Conservation (phyloP, 1,284 basidiomycete genomes). For the Ceratobasidium sp. region DNA sequence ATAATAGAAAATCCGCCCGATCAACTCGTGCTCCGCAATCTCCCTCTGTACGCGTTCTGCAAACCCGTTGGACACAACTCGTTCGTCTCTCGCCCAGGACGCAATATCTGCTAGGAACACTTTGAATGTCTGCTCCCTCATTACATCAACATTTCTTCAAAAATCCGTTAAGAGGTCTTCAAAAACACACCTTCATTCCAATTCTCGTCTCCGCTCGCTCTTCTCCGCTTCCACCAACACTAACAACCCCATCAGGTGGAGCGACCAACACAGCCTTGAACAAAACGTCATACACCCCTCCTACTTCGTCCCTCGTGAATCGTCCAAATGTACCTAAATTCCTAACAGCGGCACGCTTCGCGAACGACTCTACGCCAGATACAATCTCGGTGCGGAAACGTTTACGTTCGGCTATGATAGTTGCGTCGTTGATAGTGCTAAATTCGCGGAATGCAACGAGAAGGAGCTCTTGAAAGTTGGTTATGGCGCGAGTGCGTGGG, state of each 20-base stretch:
- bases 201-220: slow-evolving; percentile 93
- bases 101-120: slow-evolving; percentile 93
- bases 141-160: not conserved
- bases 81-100: slow-evolving; percentile 97
- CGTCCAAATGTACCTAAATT: slow-evolving; percentile 87
- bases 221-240: slow-evolving; percentile 53
- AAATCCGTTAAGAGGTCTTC: not conserved
- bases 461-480: slow-evolving; percentile 97
- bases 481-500: slow-evolving; percentile 93
- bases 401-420: slow-evolving; percentile 89
- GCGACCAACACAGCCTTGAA: slow-evolving; percentile 89
- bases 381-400: slow-evolving; percentile 93
- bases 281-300: slow-evolving; percentile 90
- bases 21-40: slow-evolving; percentile 86
- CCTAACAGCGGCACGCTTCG: slow-evolving; percentile 93
- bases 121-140: slow-evolving; percentile 77
- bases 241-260: slow-evolving; percentile 68
- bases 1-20: slow-evolving; percentile 87
- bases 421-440: slow-evolving; percentile 95
- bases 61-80: slow-evolving; percentile 91
- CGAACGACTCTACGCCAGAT: slow-evolving; percentile 94
- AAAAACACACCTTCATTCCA: slow-evolving; percentile 65
- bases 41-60: slow-evolving; percentile 83
- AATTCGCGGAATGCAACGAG: slow-evolving; percentile 98
- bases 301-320: slow-evolving; percentile 92